Evolutionary conservation across 768 basidiomycete species (phyloP), one percentile per base, ranked within the genome.

Genomic region (Myochromella boudieri): DNA sequence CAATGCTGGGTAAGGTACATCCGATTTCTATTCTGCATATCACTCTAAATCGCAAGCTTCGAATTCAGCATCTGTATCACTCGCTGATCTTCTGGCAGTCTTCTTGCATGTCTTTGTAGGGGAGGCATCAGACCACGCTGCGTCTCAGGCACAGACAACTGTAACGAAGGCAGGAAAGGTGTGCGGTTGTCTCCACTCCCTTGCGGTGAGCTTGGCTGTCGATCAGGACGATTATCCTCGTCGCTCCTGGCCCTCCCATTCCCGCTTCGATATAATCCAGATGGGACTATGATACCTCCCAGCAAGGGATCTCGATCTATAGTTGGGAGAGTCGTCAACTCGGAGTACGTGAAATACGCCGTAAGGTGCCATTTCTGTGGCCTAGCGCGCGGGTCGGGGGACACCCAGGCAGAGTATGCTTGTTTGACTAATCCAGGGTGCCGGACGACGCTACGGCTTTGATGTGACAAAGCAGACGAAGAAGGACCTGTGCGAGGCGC

Each of bases 301-400:
- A 79, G 58, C 25, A 67, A 56, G 17, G 70, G 64, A 56, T 78
- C 77, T 21, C 63, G 64, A 55, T 76, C 72, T 28, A 78, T 66
- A 10, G 75, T 77, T 24, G 76, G 76, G 32, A 78, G 69, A 38
- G 60, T 64, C 22, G 68, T 63, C 46, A 76, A 65, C 56, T 78
- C 77, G 22, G 70, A 67, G 53, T 78, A 72, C 31, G 74, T 70
- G 58, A 78, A 78, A 57, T 78, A 79, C 20, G 77, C 75, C 40
- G 82, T 83, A 46, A 85, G 67, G 60, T 84, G 84, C 81, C 81
- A 84, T 64, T 84, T 85, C 57, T 78, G 72, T 37, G 78, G 78
- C 50, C 63, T 69, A 5, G 69, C 62, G 46, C 71, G 71, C 17
- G 70, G 69, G 42, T 70, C 63, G 33, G 71, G 65, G 18, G 68